Evolutionary conservation across 495 filamentous ascomycete species (phyloP).

Genomic region (Penicillium longicatenatum): DNA sequence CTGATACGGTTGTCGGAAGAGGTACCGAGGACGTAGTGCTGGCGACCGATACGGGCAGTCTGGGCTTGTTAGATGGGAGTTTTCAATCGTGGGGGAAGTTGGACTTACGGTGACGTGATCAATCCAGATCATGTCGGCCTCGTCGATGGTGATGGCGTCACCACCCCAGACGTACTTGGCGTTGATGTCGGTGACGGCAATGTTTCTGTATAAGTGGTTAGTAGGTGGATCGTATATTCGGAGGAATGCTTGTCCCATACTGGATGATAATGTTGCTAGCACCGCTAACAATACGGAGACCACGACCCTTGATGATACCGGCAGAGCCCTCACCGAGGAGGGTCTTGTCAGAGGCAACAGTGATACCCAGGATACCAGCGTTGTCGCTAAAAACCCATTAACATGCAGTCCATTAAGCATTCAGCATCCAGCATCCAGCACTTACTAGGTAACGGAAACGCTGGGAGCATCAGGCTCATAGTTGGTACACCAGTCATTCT

Average conservation of each 20-base stretch:
- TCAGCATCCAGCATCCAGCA: too few relatives aligned
- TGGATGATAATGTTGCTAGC: slow-evolving; percentile 51
- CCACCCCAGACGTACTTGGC: slow-evolving; percentile 54
- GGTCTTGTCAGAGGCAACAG: slow-evolving; percentile 48
- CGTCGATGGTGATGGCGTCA: slow-evolving; percentile 48
- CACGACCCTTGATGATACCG: slow-evolving; percentile 48
- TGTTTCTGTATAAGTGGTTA: slow-evolving; percentile 32
- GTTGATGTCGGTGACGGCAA: slow-evolving; percentile 51
- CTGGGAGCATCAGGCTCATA: slow-evolving; percentile 38
- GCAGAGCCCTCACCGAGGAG: slow-evolving; percentile 39
- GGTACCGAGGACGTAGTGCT: slow-evolving; percentile 48
- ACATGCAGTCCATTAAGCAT: not conserved
- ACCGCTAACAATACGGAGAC: slow-evolving; percentile 47
- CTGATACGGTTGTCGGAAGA: slow-evolving; percentile 43
- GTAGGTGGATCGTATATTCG: not conserved
- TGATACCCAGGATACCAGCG: slow-evolving; percentile 46
- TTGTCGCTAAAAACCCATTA: slow-evolving; percentile 32
- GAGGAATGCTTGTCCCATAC: slow-evolving; percentile 16
- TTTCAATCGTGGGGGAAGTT: not conserved
- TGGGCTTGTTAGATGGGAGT: slow-evolving; percentile 12
- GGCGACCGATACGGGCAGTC: slow-evolving; percentile 48
- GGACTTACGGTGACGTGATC: slow-evolving; percentile 44
- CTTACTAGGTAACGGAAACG: slow-evolving; percentile 43
- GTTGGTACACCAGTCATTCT: slow-evolving; percentile 50
- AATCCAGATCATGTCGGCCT: slow-evolving; percentile 48